These are phyloP conservation scores for Plasmodium adleri DNA, from an alignment of 169 alveolate genomes.

Conservation along the genomic window DNA sequence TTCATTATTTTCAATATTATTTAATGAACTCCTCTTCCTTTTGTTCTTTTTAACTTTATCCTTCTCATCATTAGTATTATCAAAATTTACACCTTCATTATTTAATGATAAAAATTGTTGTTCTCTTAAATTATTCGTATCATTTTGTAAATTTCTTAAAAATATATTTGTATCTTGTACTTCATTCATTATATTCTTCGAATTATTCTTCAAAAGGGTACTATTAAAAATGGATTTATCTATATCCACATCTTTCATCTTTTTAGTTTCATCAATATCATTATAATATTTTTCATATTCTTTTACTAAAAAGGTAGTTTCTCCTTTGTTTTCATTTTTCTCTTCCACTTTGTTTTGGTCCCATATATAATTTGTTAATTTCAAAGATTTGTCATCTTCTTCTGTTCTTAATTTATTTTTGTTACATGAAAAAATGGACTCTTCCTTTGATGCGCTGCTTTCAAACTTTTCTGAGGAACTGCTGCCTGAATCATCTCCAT, in stretches of 20 bases:
- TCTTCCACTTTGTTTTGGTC: not conserved
- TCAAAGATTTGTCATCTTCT: not conserved
- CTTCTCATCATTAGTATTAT: not conserved
- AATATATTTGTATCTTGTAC: not conserved
- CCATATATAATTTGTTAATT: not conserved
- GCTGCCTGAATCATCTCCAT: not conserved
- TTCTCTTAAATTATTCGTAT: not conserved
- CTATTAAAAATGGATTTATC: not conserved
- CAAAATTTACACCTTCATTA: not conserved
- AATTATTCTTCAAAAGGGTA: not conserved
- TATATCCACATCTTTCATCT: not conserved
- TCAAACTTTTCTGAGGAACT: conserved; percentile 6
- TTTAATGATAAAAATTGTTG: not conserved
- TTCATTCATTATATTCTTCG: not conserved
- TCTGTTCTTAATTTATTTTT: not conserved
- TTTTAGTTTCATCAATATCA: not conserved
- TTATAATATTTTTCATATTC: not conserved
- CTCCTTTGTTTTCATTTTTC: not conserved
- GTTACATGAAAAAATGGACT: not conserved
- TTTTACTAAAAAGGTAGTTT: not conserved
- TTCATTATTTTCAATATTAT: conserved; percentile 2
- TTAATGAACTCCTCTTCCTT: not conserved
- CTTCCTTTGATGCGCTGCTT: not conserved
- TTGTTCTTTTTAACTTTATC: conserved; percentile 3
- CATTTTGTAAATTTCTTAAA: not conserved